Evolutionary conservation across 495 filamentous ascomycete genomes (phyloP), one percentile per base, ranked within the genome.

Genomic region (Cryomyces minteri): DNA sequence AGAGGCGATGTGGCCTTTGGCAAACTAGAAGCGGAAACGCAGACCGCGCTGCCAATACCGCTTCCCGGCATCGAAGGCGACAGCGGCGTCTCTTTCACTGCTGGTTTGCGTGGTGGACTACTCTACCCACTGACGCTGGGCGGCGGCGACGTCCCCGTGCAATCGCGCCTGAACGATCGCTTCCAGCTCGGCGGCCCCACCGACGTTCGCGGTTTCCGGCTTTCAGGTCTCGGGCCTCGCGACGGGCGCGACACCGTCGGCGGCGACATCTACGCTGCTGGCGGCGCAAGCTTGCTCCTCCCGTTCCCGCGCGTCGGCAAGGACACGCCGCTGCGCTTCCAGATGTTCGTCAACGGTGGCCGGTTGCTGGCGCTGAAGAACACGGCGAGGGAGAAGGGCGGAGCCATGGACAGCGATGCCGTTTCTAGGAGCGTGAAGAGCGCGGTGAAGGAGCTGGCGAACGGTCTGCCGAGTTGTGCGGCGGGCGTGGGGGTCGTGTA

Each of bases 111-210:
- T 43, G 76, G 71, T 2, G 77, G 77, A 6, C 49, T 82, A n/a
- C 60, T 82, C 33, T 76, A 71, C 48, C 77, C 77, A 40, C 64
- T 82, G 32, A 63, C 71, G 7, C 58, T 81, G 30, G 65, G 67
- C 18, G 71, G 68, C 14, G 62, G 65, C 41, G 51, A 57, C 6
- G 68, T 50, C 14, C 75, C 60, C 31, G 68, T 67, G 32, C 74
- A 80, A 4, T 88, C 84, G 43, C 74, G 84, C 29, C 71, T 94
- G 51, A 94, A 88, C 61, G 90, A 98, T 61, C 86, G 90, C 31
- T 96, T 98, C 68, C 74, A 80, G 43, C 84, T 98, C 36, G 90
- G 90, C 40, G 90, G 92, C 0, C 88, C 90, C 0, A 93, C 86
- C 18, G 86, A 94, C 57, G 84, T 98, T 31, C 81, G 90, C 43